Evolutionary conservation across 2,329 filamentous ascomycete genomes (phyloP), one percentile per base, ranked within the genome.

Genomic region (Apiospora marii): DNA sequence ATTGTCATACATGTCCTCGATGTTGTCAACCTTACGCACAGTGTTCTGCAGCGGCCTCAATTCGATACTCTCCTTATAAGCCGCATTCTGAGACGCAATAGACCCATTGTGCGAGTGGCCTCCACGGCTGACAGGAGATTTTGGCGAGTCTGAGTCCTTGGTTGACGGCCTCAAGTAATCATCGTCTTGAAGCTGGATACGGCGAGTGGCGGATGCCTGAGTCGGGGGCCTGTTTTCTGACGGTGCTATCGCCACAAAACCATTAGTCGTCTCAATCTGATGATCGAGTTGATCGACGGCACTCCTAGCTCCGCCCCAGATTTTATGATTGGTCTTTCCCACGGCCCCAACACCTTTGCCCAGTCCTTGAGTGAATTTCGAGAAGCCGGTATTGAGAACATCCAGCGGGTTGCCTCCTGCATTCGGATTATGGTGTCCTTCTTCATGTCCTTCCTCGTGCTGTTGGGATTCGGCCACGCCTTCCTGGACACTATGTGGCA

Each of bases 241-340:
- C 64, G 75, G 68, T 76, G 73, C 76, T 76, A 81, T 80, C 72
- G 79, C 81, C 73, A 76, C 83, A 74, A 91, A 91, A 0, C 89
- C 89, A 72, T 90, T 88, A 0, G 86, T 90, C 5, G 85, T 87
- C 70, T 87, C 88, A 27, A 92, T 77, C 14, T 86, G 85, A 34
- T 81, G 82, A 44, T 90, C 87, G 3, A 91, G 80, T 4, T 85
- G 87, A 16, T 85, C 84, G 1, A 85, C 85, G 3, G 87, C 76
- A 22, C 85, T 83, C 70, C 85, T 88, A 46, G 83, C 83, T 16
- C 84, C 85, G 30, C 83, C 85, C 16, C 84, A 72, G 37, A 89
- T 79, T 3, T 83, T 86, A 14, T 83, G 81, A n/a, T 85, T 84
- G 6, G 84, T 84, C 68, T 82, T 83, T 44, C 80, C 80, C 0